phyloP scores from a whole-genome alignment of 2,329 filamentous ascomycete species.

The Cercospora sp. region DNA sequence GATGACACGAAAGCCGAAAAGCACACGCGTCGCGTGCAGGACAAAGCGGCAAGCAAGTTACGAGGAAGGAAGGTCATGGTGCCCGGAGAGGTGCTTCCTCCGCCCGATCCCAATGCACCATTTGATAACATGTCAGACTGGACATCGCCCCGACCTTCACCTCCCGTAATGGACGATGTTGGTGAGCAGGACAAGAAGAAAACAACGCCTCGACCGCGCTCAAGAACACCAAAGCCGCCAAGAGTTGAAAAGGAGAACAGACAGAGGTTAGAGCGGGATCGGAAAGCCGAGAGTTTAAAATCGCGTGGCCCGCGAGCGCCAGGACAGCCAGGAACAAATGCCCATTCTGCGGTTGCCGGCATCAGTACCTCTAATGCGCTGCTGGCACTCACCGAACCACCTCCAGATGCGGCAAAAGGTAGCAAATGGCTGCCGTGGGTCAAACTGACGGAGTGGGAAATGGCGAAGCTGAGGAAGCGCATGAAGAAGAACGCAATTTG shows the following conservation, averaged over 20 bases:
- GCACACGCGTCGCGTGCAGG: conserved; percentile 30
- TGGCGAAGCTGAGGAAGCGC: conserved; percentile 72
- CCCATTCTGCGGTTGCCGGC: conserved; percentile 55
- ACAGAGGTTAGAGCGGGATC: conserved; percentile 37
- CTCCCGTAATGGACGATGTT: conserved; percentile 32
- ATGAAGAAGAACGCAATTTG: conserved; percentile 93
- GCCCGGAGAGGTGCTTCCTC: conserved; percentile 48
- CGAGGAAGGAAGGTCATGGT: conserved; percentile 44
- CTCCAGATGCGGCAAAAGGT: conserved; percentile 59
- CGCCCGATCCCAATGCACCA: conserved; percentile 46
- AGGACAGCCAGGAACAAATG: conserved; percentile 54
- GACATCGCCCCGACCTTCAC: conserved; percentile 40
- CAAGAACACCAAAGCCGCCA: conserved; percentile 41
- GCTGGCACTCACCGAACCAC: conserved; percentile 60
- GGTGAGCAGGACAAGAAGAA: conserved; percentile 24
- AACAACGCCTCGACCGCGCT: conserved; percentile 33
- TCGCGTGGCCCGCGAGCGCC: conserved; percentile 43
- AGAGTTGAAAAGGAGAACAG: conserved; percentile 32
- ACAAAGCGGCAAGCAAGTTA: conserved; percentile 40
- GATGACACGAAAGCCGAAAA: conserved; percentile 35
- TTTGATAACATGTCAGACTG: conserved; percentile 42
- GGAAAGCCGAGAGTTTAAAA: conserved; percentile 46
- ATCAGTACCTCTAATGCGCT: conserved; percentile 65
- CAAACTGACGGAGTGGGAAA: conserved; percentile 66
- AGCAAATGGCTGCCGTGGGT: conserved; percentile 65